A percentile compares a stretch with the other conserved stretches of the same genome.
Evolutionary conservation across 352 stramenopile genomes (phyloP).

Genomic region (Phytophthora boehmeriae): DNA sequence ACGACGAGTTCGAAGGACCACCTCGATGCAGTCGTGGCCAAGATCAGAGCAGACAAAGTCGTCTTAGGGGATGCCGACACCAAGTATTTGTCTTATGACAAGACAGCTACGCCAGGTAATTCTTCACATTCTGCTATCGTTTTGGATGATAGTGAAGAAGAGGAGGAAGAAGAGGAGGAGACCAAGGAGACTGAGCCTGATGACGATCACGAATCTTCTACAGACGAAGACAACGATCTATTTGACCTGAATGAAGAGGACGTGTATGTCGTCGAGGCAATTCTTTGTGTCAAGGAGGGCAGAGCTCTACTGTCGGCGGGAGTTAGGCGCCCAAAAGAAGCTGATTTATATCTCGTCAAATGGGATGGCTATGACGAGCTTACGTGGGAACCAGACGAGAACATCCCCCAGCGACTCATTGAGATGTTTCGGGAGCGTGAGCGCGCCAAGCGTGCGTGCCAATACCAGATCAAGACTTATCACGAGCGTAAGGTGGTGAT

Average conservation of each 20-base stretch:
- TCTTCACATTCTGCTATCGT: constrained; percentile 57
- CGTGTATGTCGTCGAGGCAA: constrained; percentile 75
- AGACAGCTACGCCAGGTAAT: constrained; percentile 25
- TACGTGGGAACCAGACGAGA: constrained; percentile 75
- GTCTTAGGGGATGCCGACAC: constrained; percentile 8
- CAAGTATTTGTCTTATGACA: constrained; percentile 38
- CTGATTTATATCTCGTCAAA: constrained; percentile 77
- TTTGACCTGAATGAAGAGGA: constrained; percentile 81
- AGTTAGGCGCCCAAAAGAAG: constrained; percentile 50
- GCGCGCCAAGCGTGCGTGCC: constrained; percentile 45
- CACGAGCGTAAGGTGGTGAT: constrained; percentile 54
- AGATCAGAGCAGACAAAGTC: constrained; percentile 39
- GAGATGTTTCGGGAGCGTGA: constrained; percentile 64
- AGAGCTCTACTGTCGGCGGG: constrained; percentile 41
- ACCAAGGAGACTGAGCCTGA: constrained; percentile 23
- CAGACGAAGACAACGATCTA: constrained; percentile 64
- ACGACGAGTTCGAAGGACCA: constrained; percentile 30
- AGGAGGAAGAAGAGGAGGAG: constrained; percentile 31
- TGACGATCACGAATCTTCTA: constrained; percentile 52
- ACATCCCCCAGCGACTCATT: constrained; percentile 70
- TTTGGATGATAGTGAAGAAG: constrained; percentile 57
- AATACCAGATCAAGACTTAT: constrained; percentile 65
- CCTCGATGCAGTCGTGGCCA: constrained; percentile 30
- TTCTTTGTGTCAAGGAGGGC: constrained; percentile 71
- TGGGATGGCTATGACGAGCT: constrained; percentile 83